A percentile compares a stretch with the other conserved stretches of the same genome.
Conservation (phyloP, 768 basidiomycete species). For the Psilocybe cyanescens region DNA sequence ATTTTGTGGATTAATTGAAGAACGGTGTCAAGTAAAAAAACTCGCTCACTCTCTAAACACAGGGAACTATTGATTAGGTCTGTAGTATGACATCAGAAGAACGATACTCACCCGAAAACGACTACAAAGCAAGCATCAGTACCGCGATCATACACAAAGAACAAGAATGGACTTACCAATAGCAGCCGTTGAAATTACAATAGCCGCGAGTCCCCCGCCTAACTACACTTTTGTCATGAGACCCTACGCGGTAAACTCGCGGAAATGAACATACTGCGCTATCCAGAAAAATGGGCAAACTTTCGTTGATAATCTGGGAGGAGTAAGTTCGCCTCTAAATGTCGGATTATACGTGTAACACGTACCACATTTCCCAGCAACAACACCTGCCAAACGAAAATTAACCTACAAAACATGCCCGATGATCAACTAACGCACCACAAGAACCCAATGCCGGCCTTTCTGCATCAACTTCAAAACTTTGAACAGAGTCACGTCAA, state of each 20-base stretch:
- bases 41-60: constrained; percentile 61
- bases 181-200: constrained; percentile 76
- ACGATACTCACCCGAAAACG: constrained; percentile 72
- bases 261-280: constrained; percentile 55
- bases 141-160: neutral
- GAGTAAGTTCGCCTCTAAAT: neutral
- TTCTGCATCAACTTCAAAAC: constrained; percentile 59
- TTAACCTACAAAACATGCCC: neutral
- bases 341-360: constrained; percentile 5
- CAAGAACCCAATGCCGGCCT: constrained; percentile 93
- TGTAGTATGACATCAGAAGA: neutral
- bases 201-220: constrained; percentile 73
- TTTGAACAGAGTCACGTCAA: neutral
- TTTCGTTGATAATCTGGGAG: constrained; percentile 75
- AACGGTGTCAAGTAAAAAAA: neutral
- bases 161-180: constrained; percentile 49
- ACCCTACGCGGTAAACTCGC: neutral
- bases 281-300: constrained; percentile 82
- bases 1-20: neutral
- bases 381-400: constrained; percentile 57
- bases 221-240: constrained; percentile 28
- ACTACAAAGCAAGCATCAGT: constrained; percentile 44
- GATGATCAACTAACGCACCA: constrained; percentile 49
- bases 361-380: constrained; percentile 87
- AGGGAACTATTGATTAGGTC: neutral